Evolutionary conservation across 1,284 basidiomycete species (phyloP).

Genomic region (Austropuccinia psidii): DNA sequence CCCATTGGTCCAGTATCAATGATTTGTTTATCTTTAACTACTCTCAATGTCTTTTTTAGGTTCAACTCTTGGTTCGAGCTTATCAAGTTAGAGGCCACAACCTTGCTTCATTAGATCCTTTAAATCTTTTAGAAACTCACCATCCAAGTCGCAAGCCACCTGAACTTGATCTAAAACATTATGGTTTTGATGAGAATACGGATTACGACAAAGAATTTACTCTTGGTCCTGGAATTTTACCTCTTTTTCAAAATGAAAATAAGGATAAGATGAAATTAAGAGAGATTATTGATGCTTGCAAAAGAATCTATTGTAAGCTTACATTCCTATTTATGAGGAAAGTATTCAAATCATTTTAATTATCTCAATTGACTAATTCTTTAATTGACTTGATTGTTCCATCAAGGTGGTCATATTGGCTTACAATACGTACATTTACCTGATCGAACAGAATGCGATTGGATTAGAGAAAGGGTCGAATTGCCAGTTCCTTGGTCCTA

Average conservation of each 20-base stretch:
- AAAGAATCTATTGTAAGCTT: constrained; percentile 83
- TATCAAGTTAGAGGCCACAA: constrained; percentile 99
- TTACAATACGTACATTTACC: constrained; percentile 98
- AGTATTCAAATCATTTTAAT: too few species aligned
- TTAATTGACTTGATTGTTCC: constrained; percentile 13
- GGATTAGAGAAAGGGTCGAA: constrained; percentile 95
- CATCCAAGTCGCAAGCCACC: constrained; percentile 67
- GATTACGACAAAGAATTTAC: constrained; percentile 91
- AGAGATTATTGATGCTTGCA: constrained; percentile 85
- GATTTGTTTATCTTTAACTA: not conserved
- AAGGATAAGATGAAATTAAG: constrained; percentile 76
- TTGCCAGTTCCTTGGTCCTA: constrained; percentile 98
- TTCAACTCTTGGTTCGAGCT: constrained; percentile 90
- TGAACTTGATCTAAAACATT: constrained; percentile 82
- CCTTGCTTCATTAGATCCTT: constrained; percentile 87
- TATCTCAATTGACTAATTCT: not conserved
- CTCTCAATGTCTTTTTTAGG: constrained; percentile 52
- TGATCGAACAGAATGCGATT: constrained; percentile 97
- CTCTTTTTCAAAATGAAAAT: constrained; percentile 82
- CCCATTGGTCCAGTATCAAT: constrained; percentile 8
- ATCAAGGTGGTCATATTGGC: constrained; percentile 79
- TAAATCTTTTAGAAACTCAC: constrained; percentile 84
- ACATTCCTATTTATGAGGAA: constrained; percentile 12
- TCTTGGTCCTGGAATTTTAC: constrained; percentile 90
- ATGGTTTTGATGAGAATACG: constrained; percentile 78